Base-by-base conservation (phyloP, 1,284 basidiomycete species). In the Ustilago xerochloae region DNA sequence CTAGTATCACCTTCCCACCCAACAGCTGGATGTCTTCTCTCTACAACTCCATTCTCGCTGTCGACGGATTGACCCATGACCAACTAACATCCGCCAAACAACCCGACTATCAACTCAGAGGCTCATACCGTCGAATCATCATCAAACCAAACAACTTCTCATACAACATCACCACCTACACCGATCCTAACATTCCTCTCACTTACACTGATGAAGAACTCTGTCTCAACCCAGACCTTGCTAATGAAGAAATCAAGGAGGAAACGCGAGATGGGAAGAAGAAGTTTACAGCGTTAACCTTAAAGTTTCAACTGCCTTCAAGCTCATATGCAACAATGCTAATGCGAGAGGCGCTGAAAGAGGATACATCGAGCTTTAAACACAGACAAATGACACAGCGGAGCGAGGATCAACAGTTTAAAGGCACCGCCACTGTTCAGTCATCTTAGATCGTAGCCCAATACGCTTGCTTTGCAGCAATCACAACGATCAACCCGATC, bases 131-230 rank as follows among this genome's bases (percentile, higher is more conserved):
- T 65, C 91, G 91, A 64, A 92, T 99, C 58, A 85, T 99, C 56
- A 93, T 95, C 77, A 87, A 91, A 22, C 96, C 97, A 0, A 89
- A 88, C 51, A 88, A 92, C 69, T 86, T 97, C 38, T 88, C 90
- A 0, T 97, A 93, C 92, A 87, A 88, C 6, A 88, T 92, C 18
- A 86, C 98, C 59, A 88, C 89, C 55, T 99, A 99, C 85, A 96
- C 93, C 7, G 93, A 98, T 83, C 93, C 95, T 1, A 92, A 97
- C 79, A 89, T 96, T 39, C 88, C 93, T 9, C 89, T 99, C 28
- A 91, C 92, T 3, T 93, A 95, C 82, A 91, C 95, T 0, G 97
- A 99, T 84, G 97, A 99, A 85, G 97, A 99, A 86, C 89, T 89
- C 88, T 98, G 66, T 46, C 68, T 60, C 30, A 13, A 51, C 54